Evolutionary conservation across 2,329 filamentous ascomycete species (phyloP), one percentile per base, ranked within the genome.

Genomic region (Colletotrichum truncatum): DNA sequence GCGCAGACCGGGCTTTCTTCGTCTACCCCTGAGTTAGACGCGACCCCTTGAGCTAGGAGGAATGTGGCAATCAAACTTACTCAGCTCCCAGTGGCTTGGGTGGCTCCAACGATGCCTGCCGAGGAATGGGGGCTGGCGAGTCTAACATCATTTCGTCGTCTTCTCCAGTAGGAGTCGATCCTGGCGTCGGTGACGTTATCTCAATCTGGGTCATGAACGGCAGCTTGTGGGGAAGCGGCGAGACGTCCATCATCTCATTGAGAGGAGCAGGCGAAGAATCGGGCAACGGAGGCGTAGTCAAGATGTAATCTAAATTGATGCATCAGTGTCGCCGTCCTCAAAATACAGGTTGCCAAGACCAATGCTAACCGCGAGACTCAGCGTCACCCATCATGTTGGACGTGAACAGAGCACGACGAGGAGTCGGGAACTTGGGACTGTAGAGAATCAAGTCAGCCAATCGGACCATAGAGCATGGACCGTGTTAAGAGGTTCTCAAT

Each of bases 171-270:
- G 82, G 79, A 14, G 81, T 82, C 69, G 72, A 76, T 66, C 86
- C 84, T 8, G 91, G 91, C 2, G 91, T 91, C 2, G 93, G 93
- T 28, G 93, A 94, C 28, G 88, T 86, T 57, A 93, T 78, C 69
- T 91, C 89, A 68, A 92, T 83, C 70, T 91, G 85, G 28, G 84
- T 77, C 79, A 84, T 79, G 73, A 89, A 94, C 11, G 91, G 86
- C 28, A 86, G 83, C 82, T 97, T 98, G 82, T 97, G 93, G 66
- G 94, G 94, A 39, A 98, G 81, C 38, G 96, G 95, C 45, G 95
- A 98, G 77, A 98, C 90, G 74, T 98, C 94, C 93, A 98, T 97
- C 60, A 89, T 84, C 76, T 97, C 94, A 66, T 87, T 86, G 58
- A 84, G 79, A 34, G 86, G 86, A 59, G 87, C 88, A 6, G 94